Evolutionary conservation across 208 protist species (phyloP).

Genomic region (Trypanosoma rangeli): DNA sequence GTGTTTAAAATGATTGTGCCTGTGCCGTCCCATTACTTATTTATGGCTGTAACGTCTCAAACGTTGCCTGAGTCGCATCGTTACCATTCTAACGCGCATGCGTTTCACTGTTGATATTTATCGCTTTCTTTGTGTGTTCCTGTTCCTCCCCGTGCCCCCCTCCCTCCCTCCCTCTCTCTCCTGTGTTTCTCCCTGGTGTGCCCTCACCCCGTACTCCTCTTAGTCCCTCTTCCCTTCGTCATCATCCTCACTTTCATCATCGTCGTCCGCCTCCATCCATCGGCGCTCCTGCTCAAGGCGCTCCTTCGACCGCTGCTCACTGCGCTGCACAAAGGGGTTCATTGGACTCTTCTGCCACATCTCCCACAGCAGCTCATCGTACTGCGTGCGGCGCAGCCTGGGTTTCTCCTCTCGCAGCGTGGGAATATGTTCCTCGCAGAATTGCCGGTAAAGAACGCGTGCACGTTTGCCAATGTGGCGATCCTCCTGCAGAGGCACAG

Average conservation of each 20-base stretch:
- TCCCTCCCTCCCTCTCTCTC: too few species aligned
- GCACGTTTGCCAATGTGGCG: constrained; percentile 87
- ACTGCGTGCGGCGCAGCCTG: constrained; percentile 79
- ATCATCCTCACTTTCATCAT: constrained; percentile 24
- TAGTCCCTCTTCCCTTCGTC: background rate
- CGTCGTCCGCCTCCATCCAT: constrained; percentile 71
- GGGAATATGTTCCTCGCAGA: constrained; percentile 69
- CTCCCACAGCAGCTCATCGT: constrained; percentile 88
- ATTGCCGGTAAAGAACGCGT: constrained; percentile 77
- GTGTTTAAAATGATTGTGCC: background rate
- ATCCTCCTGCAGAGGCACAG: constrained; percentile 42
- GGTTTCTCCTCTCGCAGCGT: constrained; percentile 74
- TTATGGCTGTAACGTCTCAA: background rate
- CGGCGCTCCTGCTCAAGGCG: constrained; percentile 68
- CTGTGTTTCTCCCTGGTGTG: too few species aligned
- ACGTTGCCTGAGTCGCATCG: background rate
- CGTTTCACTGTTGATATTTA: background rate
- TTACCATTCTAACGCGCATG: too few species aligned
- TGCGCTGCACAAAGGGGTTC: constrained; percentile 89
- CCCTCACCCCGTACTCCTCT: background rate
- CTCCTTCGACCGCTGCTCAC: constrained; percentile 52
- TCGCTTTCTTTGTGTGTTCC: background rate
- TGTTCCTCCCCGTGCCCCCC: background rate
- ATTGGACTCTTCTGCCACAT: constrained; percentile 81
- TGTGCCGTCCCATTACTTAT: background rate